These are phyloP conservation scores for Phylloporus arenicola DNA, from an alignment of 768 basidiomycete species.

Conservation along the genomic window DNA sequence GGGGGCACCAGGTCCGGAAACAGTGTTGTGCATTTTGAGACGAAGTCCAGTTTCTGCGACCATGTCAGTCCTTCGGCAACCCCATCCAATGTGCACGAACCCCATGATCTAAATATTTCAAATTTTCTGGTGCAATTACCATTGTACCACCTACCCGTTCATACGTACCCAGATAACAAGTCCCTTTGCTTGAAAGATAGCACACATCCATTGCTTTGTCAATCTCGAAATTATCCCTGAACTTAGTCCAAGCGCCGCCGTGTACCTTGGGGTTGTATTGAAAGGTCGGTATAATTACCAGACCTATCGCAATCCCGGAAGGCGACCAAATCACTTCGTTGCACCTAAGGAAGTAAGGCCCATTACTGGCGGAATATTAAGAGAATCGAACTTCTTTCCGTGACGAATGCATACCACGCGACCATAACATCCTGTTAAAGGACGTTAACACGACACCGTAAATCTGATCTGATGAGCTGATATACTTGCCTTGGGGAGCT, in stretches of 20 bases:
- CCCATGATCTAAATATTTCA: slow-evolving; percentile 6
- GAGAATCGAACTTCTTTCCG: background rate
- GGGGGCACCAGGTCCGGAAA: slow-evolving; percentile 21
- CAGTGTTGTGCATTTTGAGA: slow-evolving; percentile 15
- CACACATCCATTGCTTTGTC: slow-evolving; percentile 20
- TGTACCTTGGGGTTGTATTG: slow-evolving; percentile 23
- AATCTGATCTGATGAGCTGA: background rate
- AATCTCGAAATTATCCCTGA: slow-evolving; percentile 5
- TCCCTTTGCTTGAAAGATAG: slow-evolving; percentile 1
- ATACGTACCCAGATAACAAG: slow-evolving; percentile 25
- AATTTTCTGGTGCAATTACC: slow-evolving; percentile 11
- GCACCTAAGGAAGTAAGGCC: slow-evolving; percentile 8
- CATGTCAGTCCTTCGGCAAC: background rate
- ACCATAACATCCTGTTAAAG: slow-evolving; percentile 2
- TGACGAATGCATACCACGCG: slow-evolving; percentile 8
- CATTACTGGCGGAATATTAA: slow-evolving; percentile 5
- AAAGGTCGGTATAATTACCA: slow-evolving; percentile 21
- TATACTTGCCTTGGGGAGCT: slow-evolving; percentile 16
- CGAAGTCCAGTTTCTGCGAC: slow-evolving; percentile 16
- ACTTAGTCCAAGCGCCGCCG: slow-evolving; percentile 15
- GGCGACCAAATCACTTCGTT: slow-evolving; percentile 21
- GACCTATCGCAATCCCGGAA: slow-evolving; percentile 20
- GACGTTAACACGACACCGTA: background rate
- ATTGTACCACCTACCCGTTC: slow-evolving; percentile 14
- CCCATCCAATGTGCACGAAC: slow-evolving; percentile 3